Conservation (phyloP, 352 stramenopile genomes). For the Globisporangium echinulatum region DNA sequence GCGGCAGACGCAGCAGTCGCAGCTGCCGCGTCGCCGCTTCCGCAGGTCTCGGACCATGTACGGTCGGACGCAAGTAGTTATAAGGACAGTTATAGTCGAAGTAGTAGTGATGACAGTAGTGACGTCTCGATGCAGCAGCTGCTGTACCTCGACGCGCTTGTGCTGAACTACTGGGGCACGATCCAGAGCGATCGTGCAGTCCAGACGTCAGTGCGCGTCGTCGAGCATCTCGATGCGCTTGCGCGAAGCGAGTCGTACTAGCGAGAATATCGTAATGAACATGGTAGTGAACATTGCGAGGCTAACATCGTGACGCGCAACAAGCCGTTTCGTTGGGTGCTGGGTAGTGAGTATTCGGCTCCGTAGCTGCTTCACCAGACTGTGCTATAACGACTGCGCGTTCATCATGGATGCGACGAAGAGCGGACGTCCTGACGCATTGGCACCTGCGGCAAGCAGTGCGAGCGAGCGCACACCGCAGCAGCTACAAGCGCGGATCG, state of each 20-base stretch:
- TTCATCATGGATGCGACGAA: too few relatives aligned
- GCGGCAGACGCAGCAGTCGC: constrained; percentile 24
- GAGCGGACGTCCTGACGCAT: too few relatives aligned
- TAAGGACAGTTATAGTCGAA: too few relatives aligned
- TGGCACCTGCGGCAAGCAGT: too few relatives aligned
- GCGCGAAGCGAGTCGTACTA: not conserved
- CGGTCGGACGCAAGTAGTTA: constrained; percentile 3
- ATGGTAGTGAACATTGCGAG: too few relatives aligned
- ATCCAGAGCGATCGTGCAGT: constrained; percentile 20
- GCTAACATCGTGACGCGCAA: not conserved
- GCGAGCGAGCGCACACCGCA: not conserved
- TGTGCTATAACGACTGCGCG: too few relatives aligned
- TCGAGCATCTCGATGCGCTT: constrained; percentile 41
- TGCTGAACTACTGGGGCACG: constrained; percentile 50
- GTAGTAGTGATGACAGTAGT: constrained; percentile 1
- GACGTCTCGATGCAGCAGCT: constrained; percentile 44
- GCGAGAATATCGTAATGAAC: too few relatives aligned
- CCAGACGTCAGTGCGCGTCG: constrained; percentile 33
- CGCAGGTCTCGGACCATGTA: constrained; percentile 41
- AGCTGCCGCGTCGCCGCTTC: constrained; percentile 1
- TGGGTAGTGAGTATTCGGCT: too few relatives aligned
- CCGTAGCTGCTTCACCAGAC: too few relatives aligned
- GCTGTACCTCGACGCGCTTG: constrained; percentile 47
- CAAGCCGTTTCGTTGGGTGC: not conserved
- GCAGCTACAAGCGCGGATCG: constrained; percentile 2